These are phyloP conservation scores for Hura crepitans DNA, from an alignment of 441 rosid genomes.

Conservation along the genomic window DNA sequence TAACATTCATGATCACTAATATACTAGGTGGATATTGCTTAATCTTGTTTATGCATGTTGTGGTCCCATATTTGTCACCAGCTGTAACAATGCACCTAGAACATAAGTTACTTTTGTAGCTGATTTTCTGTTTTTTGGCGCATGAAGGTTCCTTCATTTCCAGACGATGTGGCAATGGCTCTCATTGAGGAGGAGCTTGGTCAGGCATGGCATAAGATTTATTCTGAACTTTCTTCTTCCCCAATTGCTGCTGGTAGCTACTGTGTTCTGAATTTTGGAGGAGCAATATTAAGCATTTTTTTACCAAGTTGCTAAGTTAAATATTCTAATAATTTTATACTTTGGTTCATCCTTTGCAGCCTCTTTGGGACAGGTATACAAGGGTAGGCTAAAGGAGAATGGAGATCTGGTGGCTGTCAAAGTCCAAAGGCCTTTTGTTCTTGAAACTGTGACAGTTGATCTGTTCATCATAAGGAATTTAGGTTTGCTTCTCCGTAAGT, in stretches of 20 bases:
- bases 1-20: neutral
- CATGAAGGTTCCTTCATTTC: slow-evolving; percentile 95
- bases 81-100: slow-evolving; percentile 2
- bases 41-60: no score
- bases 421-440: slow-evolving; percentile 97
- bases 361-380: slow-evolving; percentile 94
- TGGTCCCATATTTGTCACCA: no score
- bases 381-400: slow-evolving; percentile 81
- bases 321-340: slow-evolving; percentile 11
- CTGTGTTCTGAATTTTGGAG: slow-evolving; percentile 15
- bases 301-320: slow-evolving; percentile 13
- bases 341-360: slow-evolving; percentile 51
- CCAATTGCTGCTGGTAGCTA: slow-evolving; percentile 90
- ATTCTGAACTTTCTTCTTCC: slow-evolving; percentile 90
- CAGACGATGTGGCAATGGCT: slow-evolving; percentile 97
- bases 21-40: slow-evolving; percentile 6
- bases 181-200: slow-evolving; percentile 92
- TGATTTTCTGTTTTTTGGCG: slow-evolving; percentile 36
- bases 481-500: slow-evolving; percentile 76
- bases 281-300: slow-evolving; percentile 7
- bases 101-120: slow-evolving; percentile 17
- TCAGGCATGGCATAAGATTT: slow-evolving; percentile 75
- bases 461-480: slow-evolving; percentile 75
- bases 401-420: slow-evolving; percentile 95
- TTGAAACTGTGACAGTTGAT: slow-evolving; percentile 94